Base-by-base conservation (phyloP, 1,284 basidiomycete genomes). In the Amylostereum areolatum region DNA sequence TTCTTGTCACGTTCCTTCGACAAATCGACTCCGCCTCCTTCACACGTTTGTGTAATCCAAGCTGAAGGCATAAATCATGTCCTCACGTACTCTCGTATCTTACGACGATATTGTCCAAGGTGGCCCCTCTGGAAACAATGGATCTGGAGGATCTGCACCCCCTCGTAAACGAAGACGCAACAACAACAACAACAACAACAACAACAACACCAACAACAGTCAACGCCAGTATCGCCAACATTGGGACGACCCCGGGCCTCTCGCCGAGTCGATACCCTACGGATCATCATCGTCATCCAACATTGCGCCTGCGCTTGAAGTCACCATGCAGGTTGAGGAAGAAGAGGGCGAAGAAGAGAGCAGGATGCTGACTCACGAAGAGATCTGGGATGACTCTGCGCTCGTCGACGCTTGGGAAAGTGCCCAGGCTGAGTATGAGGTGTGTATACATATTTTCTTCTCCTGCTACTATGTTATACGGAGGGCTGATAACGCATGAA, bases 311-410 rank as follows among this genome's bases (percentile, higher is more conserved):
- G 46, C 12, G 2, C 50, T 47, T 7, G 52, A 54, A 4, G 56
- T 51, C 7, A 46, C 46, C 41, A 47, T 41, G 36, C 50, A 46
- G 43, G 51, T 48, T 18, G 55, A 49, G 11, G 47, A 49, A 12
- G 46, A 42, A n/a, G 52, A 50, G 5, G 68, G 68, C 7, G 67
- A 70, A 44, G 74, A 77, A 42, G 75, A 81, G 58, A 80, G 78
- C 55, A 71, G 81, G 45, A 73, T 79, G 50, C 71, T 89, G 49
- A 81, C 81, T 4, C 74, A 83, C 36, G 76, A 81, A 45, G 88
- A 90, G 59, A 80, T 89, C 36, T 90, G 87, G 87, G 88, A 91
- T 56, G 87, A 91, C 60, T 84, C 85, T 37, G 86, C 84, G 3
- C 74, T 91, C 50, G 77, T 90, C 40, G 74, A 84, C 47, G 88